These are phyloP conservation scores for Ilyonectria mors-panacis DNA, from an alignment of 2,329 filamentous ascomycete species.

Conservation along the genomic window DNA sequence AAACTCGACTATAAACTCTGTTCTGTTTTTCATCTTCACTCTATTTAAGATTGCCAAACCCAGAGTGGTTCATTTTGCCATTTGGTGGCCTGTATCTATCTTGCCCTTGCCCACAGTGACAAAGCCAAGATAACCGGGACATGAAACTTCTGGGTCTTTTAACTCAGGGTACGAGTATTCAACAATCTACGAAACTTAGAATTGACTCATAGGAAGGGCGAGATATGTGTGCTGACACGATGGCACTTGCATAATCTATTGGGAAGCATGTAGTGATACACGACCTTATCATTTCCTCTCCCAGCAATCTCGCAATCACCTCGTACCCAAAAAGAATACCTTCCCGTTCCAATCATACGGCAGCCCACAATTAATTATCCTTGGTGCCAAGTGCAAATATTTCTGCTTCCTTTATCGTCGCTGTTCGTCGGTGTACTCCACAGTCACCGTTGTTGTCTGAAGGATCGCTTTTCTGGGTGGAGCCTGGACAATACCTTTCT, in stretches of 20 bases:
- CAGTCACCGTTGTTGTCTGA: conserved; percentile 43
- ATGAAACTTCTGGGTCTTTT: background rate
- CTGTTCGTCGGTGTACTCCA: conserved; percentile 35
- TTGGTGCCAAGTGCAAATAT: background rate
- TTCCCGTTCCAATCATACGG: background rate
- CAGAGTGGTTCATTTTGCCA: background rate
- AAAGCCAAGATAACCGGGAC: background rate
- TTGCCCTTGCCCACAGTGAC: background rate
- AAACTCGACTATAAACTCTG: background rate
- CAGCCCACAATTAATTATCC: background rate
- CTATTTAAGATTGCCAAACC: background rate
- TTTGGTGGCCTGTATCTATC: background rate
- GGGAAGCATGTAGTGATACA: background rate
- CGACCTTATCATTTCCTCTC: background rate
- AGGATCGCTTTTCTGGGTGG: conserved; percentile 37
- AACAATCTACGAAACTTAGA: background rate
- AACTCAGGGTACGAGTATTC: background rate
- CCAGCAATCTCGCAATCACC: background rate
- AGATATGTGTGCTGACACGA: background rate
- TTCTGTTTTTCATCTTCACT: background rate
- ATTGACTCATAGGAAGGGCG: background rate
- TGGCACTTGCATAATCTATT: background rate
- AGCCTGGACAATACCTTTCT: conserved; percentile 36
- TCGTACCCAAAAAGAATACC: background rate
- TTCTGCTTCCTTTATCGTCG: background rate